A percentile compares a stretch with the other conserved stretches of the same genome.
Evolutionary conservation across 2,329 filamentous ascomycete species (phyloP).

Genomic region (Verticillium nonalfalfae): DNA sequence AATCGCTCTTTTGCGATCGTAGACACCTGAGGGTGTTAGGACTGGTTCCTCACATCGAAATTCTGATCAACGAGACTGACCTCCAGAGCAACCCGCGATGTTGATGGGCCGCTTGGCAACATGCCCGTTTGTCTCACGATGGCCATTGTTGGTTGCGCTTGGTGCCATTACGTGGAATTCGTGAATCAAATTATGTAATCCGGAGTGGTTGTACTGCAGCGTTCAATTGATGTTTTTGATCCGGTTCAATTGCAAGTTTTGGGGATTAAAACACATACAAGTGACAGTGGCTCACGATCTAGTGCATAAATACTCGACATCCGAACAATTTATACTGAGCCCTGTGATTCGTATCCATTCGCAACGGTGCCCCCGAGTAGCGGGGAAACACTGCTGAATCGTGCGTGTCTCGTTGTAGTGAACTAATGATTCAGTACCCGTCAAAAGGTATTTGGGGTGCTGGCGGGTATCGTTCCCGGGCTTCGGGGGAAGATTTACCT

Average conservation of each 20-base stretch:
- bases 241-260: too few species aligned
- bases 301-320: too few species aligned
- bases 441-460: neutral
- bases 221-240: too few species aligned
- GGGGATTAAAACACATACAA: too few species aligned
- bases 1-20: slow-evolving; percentile 25
- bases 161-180: slow-evolving; percentile 11
- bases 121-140: slow-evolving; percentile 2
- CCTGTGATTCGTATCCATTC: too few species aligned
- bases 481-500: neutral
- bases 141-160: slow-evolving; percentile 2
- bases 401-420: neutral
- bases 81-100: slow-evolving; percentile 20
- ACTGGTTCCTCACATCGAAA: neutral
- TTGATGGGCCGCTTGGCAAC: slow-evolving; percentile 17
- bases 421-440: slow-evolving; percentile 11
- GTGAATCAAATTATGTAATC: too few species aligned
- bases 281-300: too few species aligned
- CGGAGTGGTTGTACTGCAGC: too few species aligned
- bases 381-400: too few species aligned
- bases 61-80: slow-evolving; percentile 1
- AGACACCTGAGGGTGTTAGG: slow-evolving; percentile 21
- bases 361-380: too few species aligned
- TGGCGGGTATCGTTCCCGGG: neutral
- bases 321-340: too few species aligned